These are phyloP conservation scores for Vachellia collinsii DNA, from an alignment of 306 rosid genomes.

Conservation along the genomic window DNA sequence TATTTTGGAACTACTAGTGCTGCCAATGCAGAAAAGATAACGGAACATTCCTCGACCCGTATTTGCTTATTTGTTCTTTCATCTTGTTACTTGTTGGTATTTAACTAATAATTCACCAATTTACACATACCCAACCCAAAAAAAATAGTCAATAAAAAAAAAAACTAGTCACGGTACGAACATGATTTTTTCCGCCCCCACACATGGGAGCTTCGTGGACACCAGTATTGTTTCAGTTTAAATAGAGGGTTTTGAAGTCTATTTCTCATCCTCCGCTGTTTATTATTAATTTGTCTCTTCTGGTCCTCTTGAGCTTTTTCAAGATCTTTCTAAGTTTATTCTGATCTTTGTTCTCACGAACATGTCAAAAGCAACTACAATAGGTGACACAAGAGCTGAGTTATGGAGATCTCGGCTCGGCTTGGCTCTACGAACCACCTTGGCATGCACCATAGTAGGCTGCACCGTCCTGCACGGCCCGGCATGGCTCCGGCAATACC, in stretches of 20 bases:
- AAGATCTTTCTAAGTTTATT: background rate
- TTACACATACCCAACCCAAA: too few relatives aligned
- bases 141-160: background rate
- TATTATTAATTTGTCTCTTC: background rate
- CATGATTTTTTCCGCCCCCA: background rate
- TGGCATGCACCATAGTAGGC: constrained; percentile 72
- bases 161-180: background rate
- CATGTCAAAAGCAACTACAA: constrained; percentile 40
- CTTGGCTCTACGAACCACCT: constrained; percentile 59
- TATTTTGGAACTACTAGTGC: constrained; percentile 8
- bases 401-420: constrained; percentile 51
- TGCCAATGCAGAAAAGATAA: background rate
- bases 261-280: background rate
- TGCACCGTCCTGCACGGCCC: constrained; percentile 62
- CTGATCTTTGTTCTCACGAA: background rate
- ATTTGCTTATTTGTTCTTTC: background rate
- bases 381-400: constrained; percentile 22
- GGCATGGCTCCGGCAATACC: constrained; percentile 31
- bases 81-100: background rate
- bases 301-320: background rate
- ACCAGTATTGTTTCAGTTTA: background rate
- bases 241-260: constrained; percentile 5
- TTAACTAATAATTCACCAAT: background rate
- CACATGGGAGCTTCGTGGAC: background rate
- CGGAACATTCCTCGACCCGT: background rate